These are phyloP conservation scores for Fusarium sp. DNA, from an alignment of 2,329 filamentous ascomycete genomes.

Conservation along the genomic window DNA sequence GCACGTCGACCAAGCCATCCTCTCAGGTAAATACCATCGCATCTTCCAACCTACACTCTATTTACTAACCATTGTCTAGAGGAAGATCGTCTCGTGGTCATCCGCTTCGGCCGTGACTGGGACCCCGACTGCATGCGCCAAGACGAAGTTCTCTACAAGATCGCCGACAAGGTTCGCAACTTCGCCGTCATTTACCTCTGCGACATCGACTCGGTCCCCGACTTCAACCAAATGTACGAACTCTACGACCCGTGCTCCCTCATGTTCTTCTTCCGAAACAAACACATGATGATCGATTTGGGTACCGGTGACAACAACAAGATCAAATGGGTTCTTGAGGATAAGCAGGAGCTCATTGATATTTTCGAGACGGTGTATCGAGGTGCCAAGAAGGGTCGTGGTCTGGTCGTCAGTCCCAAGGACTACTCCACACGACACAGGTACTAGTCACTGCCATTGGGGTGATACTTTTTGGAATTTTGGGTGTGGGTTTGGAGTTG, in stretches of 20 bases:
- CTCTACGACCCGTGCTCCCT: constrained; percentile 92
- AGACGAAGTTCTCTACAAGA: constrained; percentile 94
- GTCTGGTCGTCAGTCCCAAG: constrained; percentile 96
- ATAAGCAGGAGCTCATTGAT: constrained; percentile 98
- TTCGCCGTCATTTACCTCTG: constrained; percentile 94
- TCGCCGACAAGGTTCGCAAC: constrained; percentile 93
- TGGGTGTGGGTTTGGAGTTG: constrained; percentile 17
- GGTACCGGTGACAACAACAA: constrained; percentile 99
- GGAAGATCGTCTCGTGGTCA: constrained; percentile 91
- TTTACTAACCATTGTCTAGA: constrained; percentile 58
- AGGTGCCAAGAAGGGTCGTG: constrained; percentile 97
- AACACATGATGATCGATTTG: constrained; percentile 99
- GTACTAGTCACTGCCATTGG: constrained; percentile 25
- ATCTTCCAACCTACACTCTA: too few species aligned
- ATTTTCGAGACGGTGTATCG: constrained; percentile 98
- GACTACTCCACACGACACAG: constrained; percentile 54
- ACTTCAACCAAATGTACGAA: constrained; percentile 97
- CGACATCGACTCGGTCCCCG: constrained; percentile 89
- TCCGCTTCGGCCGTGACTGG: constrained; percentile 90
- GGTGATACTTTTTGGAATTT: neutral
- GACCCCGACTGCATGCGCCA: constrained; percentile 79
- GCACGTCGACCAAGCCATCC: constrained; percentile 98
- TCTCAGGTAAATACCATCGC: constrained; percentile 49
- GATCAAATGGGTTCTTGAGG: constrained; percentile 91
- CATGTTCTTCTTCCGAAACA: constrained; percentile 98